Conservation (phyloP, 1,284 basidiomycete species). For the Athelia sp. region DNA sequence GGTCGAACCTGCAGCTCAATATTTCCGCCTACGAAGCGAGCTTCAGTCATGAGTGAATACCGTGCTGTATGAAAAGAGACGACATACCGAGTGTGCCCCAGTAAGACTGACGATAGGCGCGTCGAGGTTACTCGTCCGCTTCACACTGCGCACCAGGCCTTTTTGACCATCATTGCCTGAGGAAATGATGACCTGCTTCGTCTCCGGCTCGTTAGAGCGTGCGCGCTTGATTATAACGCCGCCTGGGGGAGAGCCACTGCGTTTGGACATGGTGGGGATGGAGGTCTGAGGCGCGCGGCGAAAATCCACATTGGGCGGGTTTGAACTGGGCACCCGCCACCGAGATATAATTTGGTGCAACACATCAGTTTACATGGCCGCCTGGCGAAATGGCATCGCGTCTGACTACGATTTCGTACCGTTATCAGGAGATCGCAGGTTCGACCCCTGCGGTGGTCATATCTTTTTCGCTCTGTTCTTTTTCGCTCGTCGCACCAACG, state of each 20-base stretch:
- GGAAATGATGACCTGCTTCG: conserved; percentile 71
- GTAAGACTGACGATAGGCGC: conserved; percentile 77
- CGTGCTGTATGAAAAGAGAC: background rate
- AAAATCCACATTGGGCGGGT: too few relatives aligned
- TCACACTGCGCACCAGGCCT: conserved; percentile 70
- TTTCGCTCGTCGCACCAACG: too few relatives aligned
- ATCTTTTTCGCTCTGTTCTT: too few relatives aligned
- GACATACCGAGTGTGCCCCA: conserved; percentile 65
- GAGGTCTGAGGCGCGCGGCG: too few relatives aligned
- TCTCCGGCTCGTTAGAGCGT: conserved; percentile 52
- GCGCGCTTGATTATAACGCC: conserved; percentile 63
- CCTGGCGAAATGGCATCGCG: conserved; percentile 78
- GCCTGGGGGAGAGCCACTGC: conserved; percentile 46
- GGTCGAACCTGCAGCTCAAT: conserved; percentile 75
- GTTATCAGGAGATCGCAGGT: conserved; percentile 34
- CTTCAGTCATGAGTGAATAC: background rate
- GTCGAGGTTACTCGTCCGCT: conserved; percentile 73
- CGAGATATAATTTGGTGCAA: too few relatives aligned
- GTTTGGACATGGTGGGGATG: conserved; percentile 55
- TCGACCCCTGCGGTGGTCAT: conserved; percentile 35
- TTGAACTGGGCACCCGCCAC: too few relatives aligned
- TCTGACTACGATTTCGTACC: conserved; percentile 56
- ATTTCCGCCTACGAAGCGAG: conserved; percentile 63
- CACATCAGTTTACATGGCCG: conserved; percentile 34
- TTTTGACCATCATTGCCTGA: conserved; percentile 68